These are phyloP conservation scores for Pneumocystis carinii DNA, from an alignment of 1,139 yeast genomes.

Conservation along the genomic window DNA sequence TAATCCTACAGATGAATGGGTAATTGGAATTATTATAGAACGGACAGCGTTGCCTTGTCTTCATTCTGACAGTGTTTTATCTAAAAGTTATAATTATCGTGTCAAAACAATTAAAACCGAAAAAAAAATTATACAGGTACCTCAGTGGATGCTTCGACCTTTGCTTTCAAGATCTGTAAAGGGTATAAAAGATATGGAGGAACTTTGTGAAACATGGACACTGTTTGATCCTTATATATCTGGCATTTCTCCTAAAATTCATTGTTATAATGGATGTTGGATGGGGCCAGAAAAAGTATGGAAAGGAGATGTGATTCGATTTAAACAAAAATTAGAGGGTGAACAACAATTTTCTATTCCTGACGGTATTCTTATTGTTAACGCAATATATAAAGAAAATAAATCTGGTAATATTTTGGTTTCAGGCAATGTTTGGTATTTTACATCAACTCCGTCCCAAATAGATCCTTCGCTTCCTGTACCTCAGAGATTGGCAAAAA, in stretches of 20 bases:
- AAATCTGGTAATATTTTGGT: slow-evolving; percentile 1
- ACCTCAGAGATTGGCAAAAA: neutral
- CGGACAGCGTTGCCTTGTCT: neutral
- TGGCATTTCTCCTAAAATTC: neutral
- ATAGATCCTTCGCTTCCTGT: slow-evolving; percentile 3
- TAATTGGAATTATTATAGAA: slow-evolving; percentile 1
- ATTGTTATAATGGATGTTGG: slow-evolving; percentile 1
- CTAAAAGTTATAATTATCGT: slow-evolving; percentile 2
- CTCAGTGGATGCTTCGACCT: slow-evolving; percentile 6
- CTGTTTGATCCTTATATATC: neutral
- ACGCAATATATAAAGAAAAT: neutral
- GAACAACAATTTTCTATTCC: neutral
- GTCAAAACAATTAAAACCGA: neutral
- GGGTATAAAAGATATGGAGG: neutral
- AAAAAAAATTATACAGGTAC: neutral
- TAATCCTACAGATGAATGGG: neutral
- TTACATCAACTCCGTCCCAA: neutral
- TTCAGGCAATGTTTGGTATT: slow-evolving; percentile 1
- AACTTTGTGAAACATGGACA: neutral
- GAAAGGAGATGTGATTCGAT: slow-evolving; percentile 3
- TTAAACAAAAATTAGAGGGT: neutral
- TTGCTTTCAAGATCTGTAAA: neutral
- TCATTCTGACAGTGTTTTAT: slow-evolving; percentile 4
- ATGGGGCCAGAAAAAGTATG: slow-evolving; percentile 7
- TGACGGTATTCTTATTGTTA: neutral